These are phyloP conservation scores for Saksenaea oblongispora DNA, from an alignment of 371 early-diverging fungal species.

Conservation along the genomic window DNA sequence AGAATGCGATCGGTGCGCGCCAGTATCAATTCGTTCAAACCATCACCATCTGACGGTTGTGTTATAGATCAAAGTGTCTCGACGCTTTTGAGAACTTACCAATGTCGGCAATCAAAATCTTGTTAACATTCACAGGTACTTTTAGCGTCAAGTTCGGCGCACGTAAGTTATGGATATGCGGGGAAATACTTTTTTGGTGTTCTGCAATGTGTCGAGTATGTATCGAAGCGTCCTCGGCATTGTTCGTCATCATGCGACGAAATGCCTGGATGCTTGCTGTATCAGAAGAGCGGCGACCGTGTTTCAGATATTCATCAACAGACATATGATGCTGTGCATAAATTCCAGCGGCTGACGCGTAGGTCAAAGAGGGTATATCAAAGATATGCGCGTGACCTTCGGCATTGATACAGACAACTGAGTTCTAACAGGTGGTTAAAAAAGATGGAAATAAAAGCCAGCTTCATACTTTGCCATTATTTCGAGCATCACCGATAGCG, in stretches of 20 bases:
- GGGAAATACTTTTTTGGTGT: slow-evolving; percentile 9
- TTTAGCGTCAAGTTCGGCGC: slow-evolving; percentile 67
- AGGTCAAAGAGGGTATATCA: slow-evolving; percentile 41
- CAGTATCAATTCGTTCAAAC: slow-evolving; percentile 73
- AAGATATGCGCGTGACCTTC: slow-evolving; percentile 72
- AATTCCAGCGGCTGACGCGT: slow-evolving; percentile 5
- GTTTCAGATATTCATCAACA: slow-evolving; percentile 40
- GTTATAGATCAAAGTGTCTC: not conserved
- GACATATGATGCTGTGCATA: slow-evolving; percentile 29
- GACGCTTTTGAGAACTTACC: slow-evolving; percentile 29
- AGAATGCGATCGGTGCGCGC: slow-evolving; percentile 83
- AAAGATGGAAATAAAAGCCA: not conserved
- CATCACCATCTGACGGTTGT: slow-evolving; percentile 61
- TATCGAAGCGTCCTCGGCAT: slow-evolving; percentile 4
- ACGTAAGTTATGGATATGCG: slow-evolving; percentile 47
- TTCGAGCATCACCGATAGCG: slow-evolving; percentile 67
- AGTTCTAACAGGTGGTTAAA: slow-evolving; percentile 39
- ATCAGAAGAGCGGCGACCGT: slow-evolving; percentile 43
- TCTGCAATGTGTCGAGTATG: slow-evolving; percentile 4
- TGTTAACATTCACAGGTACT: slow-evolving; percentile 81
- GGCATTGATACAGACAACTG: slow-evolving; percentile 65
- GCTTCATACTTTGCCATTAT: slow-evolving; percentile 50
- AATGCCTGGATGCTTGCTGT: slow-evolving; percentile 43
- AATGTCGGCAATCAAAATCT: slow-evolving; percentile 74
- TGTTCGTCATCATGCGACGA: slow-evolving; percentile 30